Conservation (phyloP, 2,329 filamentous ascomycete genomes). For the Penicillium sp. region DNA sequence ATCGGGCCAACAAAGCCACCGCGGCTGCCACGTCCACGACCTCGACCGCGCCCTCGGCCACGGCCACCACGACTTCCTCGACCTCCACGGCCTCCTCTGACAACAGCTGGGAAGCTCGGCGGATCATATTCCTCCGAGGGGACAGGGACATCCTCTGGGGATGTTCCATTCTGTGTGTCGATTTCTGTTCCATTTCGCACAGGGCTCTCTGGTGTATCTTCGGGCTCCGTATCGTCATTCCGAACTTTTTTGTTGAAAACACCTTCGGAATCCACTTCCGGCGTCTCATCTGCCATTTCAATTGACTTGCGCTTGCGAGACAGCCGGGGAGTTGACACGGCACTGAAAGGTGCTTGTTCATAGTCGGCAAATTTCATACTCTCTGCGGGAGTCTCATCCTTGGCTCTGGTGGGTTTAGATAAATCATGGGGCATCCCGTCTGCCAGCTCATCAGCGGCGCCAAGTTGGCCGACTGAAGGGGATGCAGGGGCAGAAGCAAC, state of each 20-base stretch:
- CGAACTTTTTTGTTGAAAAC: constrained; percentile 33
- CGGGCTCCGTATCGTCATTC: constrained; percentile 31
- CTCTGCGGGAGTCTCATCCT: background rate
- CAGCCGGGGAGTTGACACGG: constrained; percentile 13
- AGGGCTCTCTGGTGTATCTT: constrained; percentile 21
- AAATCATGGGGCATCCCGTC: constrained; percentile 1
- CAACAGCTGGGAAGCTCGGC: background rate
- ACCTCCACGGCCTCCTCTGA: constrained; percentile 18
- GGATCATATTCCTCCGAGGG: constrained; percentile 4
- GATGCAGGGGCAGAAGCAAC: constrained; percentile 15
- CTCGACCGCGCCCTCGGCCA: constrained; percentile 34
- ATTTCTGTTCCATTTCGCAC: constrained; percentile 25
- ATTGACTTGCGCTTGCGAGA: constrained; percentile 31
- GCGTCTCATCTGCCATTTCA: constrained; percentile 22
- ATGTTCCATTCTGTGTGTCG: constrained; percentile 21
- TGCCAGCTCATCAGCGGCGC: constrained; percentile 1
- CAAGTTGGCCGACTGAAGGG: constrained; percentile 10
- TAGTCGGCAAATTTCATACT: constrained; percentile 1
- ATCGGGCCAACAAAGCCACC: constrained; percentile 26
- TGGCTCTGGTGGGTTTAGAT: background rate
- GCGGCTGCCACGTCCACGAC: constrained; percentile 38
- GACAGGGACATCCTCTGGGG: constrained; percentile 13
- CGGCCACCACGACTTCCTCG: constrained; percentile 23
- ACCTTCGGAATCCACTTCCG: constrained; percentile 16
- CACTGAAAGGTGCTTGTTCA: background rate